phyloP scores from a whole-genome alignment of 2,329 filamentous ascomycete genomes.

The Calonectria leucothoes region DNA sequence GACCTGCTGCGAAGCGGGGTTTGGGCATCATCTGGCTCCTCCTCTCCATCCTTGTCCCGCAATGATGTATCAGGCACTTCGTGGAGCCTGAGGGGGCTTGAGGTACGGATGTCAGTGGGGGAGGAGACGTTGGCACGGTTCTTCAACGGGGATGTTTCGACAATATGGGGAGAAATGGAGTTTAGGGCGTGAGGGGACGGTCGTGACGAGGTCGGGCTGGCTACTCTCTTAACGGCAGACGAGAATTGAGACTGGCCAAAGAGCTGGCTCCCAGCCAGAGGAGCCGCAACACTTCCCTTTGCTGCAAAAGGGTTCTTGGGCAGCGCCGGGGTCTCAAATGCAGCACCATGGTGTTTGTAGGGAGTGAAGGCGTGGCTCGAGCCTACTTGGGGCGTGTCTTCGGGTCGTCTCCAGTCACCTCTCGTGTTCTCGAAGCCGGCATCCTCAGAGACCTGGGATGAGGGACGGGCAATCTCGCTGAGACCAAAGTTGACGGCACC shows the following conservation, averaged over 20 bases:
- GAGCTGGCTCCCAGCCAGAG: conserved; percentile 59
- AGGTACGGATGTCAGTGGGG: conserved; percentile 53
- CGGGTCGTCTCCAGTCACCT: conserved; percentile 52
- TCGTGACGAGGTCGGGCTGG: conserved; percentile 68
- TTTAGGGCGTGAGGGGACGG: conserved; percentile 65
- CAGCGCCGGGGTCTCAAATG: conserved; percentile 62
- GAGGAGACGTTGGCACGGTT: conserved; percentile 60
- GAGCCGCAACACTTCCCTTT: conserved; percentile 47
- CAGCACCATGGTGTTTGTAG: conserved; percentile 37
- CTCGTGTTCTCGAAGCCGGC: conserved; percentile 52
- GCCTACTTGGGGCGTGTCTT: conserved; percentile 48
- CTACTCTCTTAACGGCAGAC: conserved; percentile 59
- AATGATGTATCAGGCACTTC: conserved; percentile 45
- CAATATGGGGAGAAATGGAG: conserved; percentile 58
- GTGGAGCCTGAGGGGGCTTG: conserved; percentile 53
- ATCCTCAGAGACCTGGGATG: conserved; percentile 57
- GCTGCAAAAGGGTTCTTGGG: conserved; percentile 61
- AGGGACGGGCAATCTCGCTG: conserved; percentile 49
- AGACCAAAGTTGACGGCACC: conserved; percentile 61
- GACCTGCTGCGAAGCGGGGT: conserved; percentile 41
- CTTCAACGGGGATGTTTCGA: conserved; percentile 62
- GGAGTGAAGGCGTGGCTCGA: conserved; percentile 47
- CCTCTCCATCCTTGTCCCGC: conserved; percentile 31
- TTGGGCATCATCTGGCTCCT: conserved; percentile 32
- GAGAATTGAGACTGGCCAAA: conserved; percentile 67